Percentiles rank a stretch among this genome's conserved stretches.
Evolutionary conservation across 2,329 filamentous ascomycete species (phyloP).

Genomic region (Ambrosiella beaveri): DNA sequence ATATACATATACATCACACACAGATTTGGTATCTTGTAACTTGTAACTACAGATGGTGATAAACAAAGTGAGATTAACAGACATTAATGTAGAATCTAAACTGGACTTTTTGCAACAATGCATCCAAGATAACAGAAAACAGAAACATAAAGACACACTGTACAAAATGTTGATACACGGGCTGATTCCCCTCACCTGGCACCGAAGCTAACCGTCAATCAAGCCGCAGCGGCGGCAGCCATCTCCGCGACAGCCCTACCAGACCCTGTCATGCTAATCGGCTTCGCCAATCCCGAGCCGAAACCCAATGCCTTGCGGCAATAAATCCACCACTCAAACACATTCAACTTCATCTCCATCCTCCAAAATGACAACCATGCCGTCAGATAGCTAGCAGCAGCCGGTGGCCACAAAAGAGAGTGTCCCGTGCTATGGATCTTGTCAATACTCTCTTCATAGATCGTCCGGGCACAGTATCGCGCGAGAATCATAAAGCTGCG

Average conservation of each 20-base stretch:
- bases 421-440: slow-evolving; percentile 30
- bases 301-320: slow-evolving; percentile 31
- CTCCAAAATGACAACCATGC: slow-evolving; percentile 42
- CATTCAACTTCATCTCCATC: slow-evolving; percentile 44
- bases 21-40: background rate
- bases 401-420: slow-evolving; percentile 41
- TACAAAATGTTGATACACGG: slow-evolving; percentile 8
- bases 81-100: slow-evolving; percentile 1
- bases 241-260: no score
- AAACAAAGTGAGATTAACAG: background rate
- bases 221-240: no score
- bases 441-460: slow-evolving; percentile 47
- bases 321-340: slow-evolving; percentile 44
- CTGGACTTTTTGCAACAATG: background rate
- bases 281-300: background rate
- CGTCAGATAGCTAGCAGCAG: slow-evolving; percentile 33
- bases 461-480: slow-evolving; percentile 48
- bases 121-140: background rate
- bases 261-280: background rate
- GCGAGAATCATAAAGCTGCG: slow-evolving; percentile 51
- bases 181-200: background rate
- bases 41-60: background rate
- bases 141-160: background rate
- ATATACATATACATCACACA: background rate
- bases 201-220: background rate